These are phyloP conservation scores for Aegilops longissima DNA, from an alignment of 176 grass and related monocot genomes.

Conservation along the genomic window DNA sequence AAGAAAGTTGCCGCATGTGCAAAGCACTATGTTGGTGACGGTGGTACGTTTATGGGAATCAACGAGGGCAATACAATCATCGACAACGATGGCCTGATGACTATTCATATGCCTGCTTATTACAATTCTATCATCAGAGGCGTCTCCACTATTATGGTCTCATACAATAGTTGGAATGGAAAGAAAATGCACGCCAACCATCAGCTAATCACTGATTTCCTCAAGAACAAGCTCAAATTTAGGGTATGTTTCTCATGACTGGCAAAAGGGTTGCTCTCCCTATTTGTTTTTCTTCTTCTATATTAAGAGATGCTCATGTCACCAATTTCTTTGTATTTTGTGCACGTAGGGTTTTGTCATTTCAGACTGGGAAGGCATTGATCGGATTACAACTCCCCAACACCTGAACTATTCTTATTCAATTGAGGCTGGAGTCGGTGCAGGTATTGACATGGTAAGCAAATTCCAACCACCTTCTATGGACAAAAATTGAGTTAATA, in stretches of 20 bases:
- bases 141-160: constrained; percentile 75
- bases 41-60: constrained; percentile 59
- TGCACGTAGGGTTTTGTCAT: constrained; percentile 66
- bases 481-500: background rate
- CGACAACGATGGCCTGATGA: constrained; percentile 34
- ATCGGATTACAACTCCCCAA: constrained; percentile 51
- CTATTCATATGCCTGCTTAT: constrained; percentile 73
- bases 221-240: constrained; percentile 72
- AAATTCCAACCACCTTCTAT: background rate
- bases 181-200: constrained; percentile 72
- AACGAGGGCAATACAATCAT: constrained; percentile 72
- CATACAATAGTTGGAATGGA: constrained; percentile 72
- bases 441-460: constrained; percentile 74
- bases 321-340: background rate
- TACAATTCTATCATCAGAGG: constrained; percentile 63
- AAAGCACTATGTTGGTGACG: constrained; percentile 78
- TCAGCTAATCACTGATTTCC: constrained; percentile 58
- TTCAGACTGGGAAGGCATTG: constrained; percentile 76
- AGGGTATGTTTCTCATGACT: constrained; percentile 47
- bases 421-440: constrained; percentile 51
- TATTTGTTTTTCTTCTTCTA: background rate
- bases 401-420: constrained; percentile 68
- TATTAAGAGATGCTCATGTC: background rate
- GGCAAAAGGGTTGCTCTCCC: background rate
- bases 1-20: constrained; percentile 70